Percentiles rank a stretch among this genome's conserved stretches.
These are phyloP conservation scores for Phytophthora lateralis DNA, from an alignment of 352 stramenopile genomes.

Conservation along the genomic window DNA sequence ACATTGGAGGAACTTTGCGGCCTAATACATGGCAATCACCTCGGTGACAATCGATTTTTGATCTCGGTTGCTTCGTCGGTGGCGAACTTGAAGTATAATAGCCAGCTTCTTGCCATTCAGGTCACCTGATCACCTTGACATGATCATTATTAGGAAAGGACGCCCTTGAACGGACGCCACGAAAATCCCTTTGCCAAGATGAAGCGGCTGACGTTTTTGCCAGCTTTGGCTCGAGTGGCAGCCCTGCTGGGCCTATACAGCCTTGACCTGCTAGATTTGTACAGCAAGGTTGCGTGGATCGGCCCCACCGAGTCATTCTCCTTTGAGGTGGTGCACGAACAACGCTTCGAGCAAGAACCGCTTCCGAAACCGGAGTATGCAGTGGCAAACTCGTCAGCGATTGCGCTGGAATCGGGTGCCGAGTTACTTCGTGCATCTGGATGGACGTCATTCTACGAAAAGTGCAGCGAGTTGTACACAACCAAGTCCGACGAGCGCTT, in stretches of 20 bases:
- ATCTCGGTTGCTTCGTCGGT: neutral
- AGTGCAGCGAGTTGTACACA: slow-evolving; percentile 38
- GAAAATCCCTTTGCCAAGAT: slow-evolving; percentile 3
- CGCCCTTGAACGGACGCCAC: slow-evolving; percentile 8
- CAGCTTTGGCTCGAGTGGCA: slow-evolving; percentile 19
- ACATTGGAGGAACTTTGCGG: no score
- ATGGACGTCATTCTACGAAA: slow-evolving; percentile 43
- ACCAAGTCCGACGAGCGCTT: slow-evolving; percentile 29
- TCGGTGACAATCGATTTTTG: no score
- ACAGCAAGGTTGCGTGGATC: slow-evolving; percentile 44
- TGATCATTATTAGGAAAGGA: neutral
- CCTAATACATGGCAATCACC: no score
- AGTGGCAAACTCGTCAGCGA: slow-evolving; percentile 1
- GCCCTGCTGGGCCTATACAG: slow-evolving; percentile 33
- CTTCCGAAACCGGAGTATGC: slow-evolving; percentile 24
- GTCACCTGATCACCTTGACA: neutral
- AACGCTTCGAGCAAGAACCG: slow-evolving; percentile 21
- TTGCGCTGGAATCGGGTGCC: slow-evolving; percentile 10
- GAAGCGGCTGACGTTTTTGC: slow-evolving; percentile 1
- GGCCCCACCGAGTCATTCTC: slow-evolving; percentile 43
- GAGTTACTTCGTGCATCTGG: slow-evolving; percentile 29
- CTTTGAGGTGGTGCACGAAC: slow-evolving; percentile 32
- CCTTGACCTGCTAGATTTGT: slow-evolving; percentile 43
- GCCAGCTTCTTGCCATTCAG: neutral
- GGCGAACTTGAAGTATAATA: neutral